These are phyloP conservation scores for Calonectria leucothoes DNA, from an alignment of 2,329 filamentous ascomycete genomes.

Conservation along the genomic window DNA sequence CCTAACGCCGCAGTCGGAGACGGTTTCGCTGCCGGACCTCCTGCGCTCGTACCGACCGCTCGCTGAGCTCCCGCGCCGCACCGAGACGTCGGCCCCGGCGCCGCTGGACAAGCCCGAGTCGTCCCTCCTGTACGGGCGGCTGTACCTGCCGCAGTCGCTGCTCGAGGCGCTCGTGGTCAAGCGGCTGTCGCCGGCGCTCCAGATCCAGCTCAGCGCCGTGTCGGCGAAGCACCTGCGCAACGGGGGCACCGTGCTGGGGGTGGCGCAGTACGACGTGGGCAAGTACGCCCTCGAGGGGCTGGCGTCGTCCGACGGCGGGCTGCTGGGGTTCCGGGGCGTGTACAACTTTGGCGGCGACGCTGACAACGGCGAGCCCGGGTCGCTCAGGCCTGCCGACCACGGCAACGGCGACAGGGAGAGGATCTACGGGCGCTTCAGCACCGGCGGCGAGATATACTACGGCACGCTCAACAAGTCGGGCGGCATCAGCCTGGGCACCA, in stretches of 20 bases:
- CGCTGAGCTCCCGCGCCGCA: slow-evolving; percentile 64
- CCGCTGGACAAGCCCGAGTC: slow-evolving; percentile 52
- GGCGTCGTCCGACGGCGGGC: slow-evolving; percentile 90
- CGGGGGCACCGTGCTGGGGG: slow-evolving; percentile 79
- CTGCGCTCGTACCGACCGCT: slow-evolving; percentile 87
- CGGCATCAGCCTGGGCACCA: slow-evolving; percentile 86
- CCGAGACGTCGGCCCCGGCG: slow-evolving; percentile 36
- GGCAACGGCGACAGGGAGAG: slow-evolving; percentile 62
- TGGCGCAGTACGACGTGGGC: slow-evolving; percentile 85
- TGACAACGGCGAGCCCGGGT: slow-evolving; percentile 42
- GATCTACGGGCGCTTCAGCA: slow-evolving; percentile 85
- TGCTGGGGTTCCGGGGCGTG: slow-evolving; percentile 87
- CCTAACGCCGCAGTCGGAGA: slow-evolving; percentile 75
- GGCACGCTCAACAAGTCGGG: slow-evolving; percentile 94
- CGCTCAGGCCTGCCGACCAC: slow-evolving; percentile 30
- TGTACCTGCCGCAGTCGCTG: slow-evolving; percentile 86
- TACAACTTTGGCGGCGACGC: slow-evolving; percentile 93
- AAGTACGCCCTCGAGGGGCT: slow-evolving; percentile 91
- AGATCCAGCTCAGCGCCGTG: slow-evolving; percentile 84
- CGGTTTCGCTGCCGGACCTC: slow-evolving; percentile 80
- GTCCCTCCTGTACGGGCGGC: slow-evolving; percentile 78
- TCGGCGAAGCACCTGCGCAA: slow-evolving; percentile 78
- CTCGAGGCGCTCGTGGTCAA: slow-evolving; percentile 88
- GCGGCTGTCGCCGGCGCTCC: slow-evolving; percentile 79
- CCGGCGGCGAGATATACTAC: slow-evolving; percentile 95